Conservation (phyloP, 176 grass and related monocot genomes). For the Canna indica region DNA sequence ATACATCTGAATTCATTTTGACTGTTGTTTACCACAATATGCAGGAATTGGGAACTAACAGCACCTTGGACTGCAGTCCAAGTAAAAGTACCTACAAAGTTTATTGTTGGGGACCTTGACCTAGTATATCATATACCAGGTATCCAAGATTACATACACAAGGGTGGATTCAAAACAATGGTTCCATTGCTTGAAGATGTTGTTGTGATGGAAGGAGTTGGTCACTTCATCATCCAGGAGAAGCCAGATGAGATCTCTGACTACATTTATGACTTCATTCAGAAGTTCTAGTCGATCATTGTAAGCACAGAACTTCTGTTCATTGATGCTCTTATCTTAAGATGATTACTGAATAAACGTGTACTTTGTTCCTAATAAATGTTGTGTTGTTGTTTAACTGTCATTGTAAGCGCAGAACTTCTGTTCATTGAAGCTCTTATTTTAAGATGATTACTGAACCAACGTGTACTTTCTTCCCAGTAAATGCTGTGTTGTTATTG, state of each 20-base stretch:
- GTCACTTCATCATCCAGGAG: slow-evolving; percentile 15
- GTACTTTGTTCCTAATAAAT: too few species aligned
- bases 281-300: not conserved
- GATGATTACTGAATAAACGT: too few species aligned
- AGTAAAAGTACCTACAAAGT: slow-evolving; percentile 1
- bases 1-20: too few species aligned
- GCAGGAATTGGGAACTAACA: slow-evolving; percentile 6
- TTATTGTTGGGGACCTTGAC: slow-evolving; percentile 10
- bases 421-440: too few species aligned
- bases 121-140: not conserved
- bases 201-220: slow-evolving; percentile 7
- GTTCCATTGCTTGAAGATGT: slow-evolving; percentile 11
- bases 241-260: slow-evolving; percentile 3
- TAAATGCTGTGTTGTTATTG: too few species aligned
- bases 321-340: too few species aligned
- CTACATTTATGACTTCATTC: slow-evolving; percentile 8
- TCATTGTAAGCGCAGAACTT: too few species aligned
- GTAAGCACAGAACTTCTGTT: too few species aligned
- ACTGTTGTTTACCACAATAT: not conserved
- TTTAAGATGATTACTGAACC: too few species aligned
- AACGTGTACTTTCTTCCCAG: too few species aligned
- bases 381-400: too few species aligned
- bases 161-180: not conserved
- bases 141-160: not conserved
- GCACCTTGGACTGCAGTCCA: slow-evolving; percentile 2